Conservation (phyloP, 257 asterid genomes). For the Solanum lycopersicoides region DNA sequence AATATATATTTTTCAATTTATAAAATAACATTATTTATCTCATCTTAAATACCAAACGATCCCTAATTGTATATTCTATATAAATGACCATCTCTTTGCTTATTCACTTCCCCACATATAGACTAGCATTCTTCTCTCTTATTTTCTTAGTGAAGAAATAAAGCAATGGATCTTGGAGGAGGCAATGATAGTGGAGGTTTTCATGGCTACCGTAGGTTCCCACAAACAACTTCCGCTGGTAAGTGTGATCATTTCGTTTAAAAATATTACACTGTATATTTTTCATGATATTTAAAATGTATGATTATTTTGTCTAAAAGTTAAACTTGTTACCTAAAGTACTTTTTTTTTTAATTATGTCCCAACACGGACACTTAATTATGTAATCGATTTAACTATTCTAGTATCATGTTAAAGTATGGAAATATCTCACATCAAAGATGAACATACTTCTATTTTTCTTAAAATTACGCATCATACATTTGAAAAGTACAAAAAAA, state of each 20-base stretch:
- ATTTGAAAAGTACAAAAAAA: not conserved
- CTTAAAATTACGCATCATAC: not conserved
- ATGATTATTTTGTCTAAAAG: not conserved
- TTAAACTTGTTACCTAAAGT: not conserved
- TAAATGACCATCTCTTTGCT: not conserved
- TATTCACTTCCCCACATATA: not conserved
- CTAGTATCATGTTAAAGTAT: not conserved
- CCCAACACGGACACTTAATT: not conserved
- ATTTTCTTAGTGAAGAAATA: not conserved
- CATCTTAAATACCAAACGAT: not conserved
- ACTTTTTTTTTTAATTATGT: not conserved
- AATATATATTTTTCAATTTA: too few species aligned
- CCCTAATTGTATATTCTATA: not conserved
- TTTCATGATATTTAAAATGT: not conserved
- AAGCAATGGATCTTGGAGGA: not conserved
- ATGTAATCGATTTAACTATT: not conserved
- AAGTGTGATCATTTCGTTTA: not conserved
- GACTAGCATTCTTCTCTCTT: not conserved
- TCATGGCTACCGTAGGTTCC: not conserved
- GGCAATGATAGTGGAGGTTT: not conserved
- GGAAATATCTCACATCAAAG: not conserved
- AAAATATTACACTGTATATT: fast-evolving
- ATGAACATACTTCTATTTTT: not conserved
- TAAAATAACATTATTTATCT: too few species aligned
- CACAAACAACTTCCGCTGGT: not conserved